These are phyloP conservation scores for Cavenderia fasciculata DNA, from an alignment of 78 protist species.

Conservation along the genomic window DNA sequence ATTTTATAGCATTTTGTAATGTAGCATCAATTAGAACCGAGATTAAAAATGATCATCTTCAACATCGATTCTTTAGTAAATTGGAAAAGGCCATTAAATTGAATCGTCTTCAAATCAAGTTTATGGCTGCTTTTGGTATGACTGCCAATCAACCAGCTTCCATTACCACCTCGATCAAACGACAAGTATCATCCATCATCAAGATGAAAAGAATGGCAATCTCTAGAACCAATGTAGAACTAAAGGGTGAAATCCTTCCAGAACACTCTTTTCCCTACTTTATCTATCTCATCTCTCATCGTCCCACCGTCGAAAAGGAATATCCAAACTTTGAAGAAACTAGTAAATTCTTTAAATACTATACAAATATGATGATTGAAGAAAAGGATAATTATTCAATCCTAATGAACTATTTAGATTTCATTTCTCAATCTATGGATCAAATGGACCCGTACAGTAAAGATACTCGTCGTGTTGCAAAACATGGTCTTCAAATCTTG, in stretches of 20 bases:
- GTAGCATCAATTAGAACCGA: background rate
- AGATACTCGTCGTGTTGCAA: conserved; percentile 1
- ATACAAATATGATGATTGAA: conserved; percentile 45
- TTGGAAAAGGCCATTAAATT: conserved; percentile 11
- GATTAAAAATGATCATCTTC: background rate
- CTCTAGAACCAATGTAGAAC: background rate
- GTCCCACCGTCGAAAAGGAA: conserved; percentile 3
- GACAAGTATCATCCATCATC: background rate
- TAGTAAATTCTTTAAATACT: conserved; percentile 2
- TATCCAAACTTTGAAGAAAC: background rate
- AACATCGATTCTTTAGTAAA: conserved; percentile 27
- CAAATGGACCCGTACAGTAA: conserved; percentile 11
- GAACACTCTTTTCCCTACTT: conserved; percentile 58
- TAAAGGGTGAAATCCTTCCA: conserved; percentile 10
- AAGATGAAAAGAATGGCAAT: conserved; percentile 41
- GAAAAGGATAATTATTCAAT: conserved; percentile 58
- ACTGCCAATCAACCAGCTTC: conserved; percentile 42
- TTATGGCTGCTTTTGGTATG: conserved; percentile 70
- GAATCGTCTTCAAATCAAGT: conserved; percentile 32
- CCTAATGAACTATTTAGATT: conserved; percentile 1
- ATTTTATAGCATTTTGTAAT: conserved; percentile 23
- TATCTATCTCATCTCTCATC: conserved; percentile 24
- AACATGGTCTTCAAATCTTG: conserved; percentile 30
- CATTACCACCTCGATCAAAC: conserved; percentile 8
- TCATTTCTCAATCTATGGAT: conserved; percentile 6